These are phyloP conservation scores for Globisporangium iwayamae DNA, from an alignment of 352 stramenopile genomes.

Conservation along the genomic window DNA sequence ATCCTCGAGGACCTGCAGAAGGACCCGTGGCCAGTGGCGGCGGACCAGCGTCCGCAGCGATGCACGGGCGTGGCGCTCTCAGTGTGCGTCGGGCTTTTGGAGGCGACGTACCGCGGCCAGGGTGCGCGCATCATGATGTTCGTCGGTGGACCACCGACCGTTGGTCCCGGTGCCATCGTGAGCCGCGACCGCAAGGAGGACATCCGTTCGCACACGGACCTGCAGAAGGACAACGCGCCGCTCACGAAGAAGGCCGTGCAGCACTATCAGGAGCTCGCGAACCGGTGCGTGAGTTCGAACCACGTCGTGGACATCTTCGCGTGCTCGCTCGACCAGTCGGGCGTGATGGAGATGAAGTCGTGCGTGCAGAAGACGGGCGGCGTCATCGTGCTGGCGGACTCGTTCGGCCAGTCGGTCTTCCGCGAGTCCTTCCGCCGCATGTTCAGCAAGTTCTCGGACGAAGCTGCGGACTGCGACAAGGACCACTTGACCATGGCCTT, in stretches of 20 bases:
- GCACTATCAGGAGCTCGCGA: constrained; percentile 95
- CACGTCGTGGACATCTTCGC: constrained; percentile 99
- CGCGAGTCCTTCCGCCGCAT: constrained; percentile 97
- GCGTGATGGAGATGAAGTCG: constrained; percentile 98
- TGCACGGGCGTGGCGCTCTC: constrained; percentile 96
- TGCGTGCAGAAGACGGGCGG: constrained; percentile 98
- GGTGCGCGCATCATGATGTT: constrained; percentile 99
- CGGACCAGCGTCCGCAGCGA: constrained; percentile 93
- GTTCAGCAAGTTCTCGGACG: constrained; percentile 95
- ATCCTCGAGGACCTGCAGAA: constrained; percentile 98
- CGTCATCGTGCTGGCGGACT: constrained; percentile 98
- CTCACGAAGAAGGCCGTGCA: constrained; percentile 93
- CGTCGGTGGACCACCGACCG: constrained; percentile 95
- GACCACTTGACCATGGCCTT: constrained; percentile 96
- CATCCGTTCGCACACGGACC: constrained; percentile 96
- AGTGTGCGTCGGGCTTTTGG: constrained; percentile 95
- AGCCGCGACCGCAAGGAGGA: constrained; percentile 94
- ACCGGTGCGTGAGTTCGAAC: constrained; percentile 88
- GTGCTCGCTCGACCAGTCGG: constrained; percentile 96
- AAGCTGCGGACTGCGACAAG: constrained; percentile 92
- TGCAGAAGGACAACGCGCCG: constrained; percentile 94
- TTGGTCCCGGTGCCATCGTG: constrained; percentile 95
- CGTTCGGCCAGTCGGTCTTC: constrained; percentile 98
- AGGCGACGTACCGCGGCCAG: constrained; percentile 93
- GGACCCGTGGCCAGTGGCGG: constrained; percentile 97